Evolutionary conservation across 1,284 basidiomycete species (phyloP), one percentile per base, ranked within the genome.

Genomic region (Mrakiaceae sp.): DNA sequence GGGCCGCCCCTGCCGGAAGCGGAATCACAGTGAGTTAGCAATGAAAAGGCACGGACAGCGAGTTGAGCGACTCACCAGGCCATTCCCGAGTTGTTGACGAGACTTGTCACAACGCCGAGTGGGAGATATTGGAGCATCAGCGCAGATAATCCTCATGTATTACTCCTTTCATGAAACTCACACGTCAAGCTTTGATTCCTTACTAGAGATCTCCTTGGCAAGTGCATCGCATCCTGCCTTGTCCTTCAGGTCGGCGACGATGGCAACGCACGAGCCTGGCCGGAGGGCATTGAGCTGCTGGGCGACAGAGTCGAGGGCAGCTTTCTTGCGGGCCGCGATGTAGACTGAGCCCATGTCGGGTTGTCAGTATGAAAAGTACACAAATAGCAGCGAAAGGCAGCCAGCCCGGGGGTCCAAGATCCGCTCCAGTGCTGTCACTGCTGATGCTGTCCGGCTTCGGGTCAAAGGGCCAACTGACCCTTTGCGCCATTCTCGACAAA

Each of bases 261-360:
- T 80, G 71, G 88, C 88, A 47, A 85, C 77, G 43, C 84, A 86
- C 9, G 55, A 58, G 57, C 78, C 81, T 5, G 84, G 85, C 12
- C 53, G 54, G 5, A 62, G 48, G 43, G 11, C 60, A n/a, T 60
- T 67, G 40, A 67, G 49, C 42, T 61, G 51, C 11, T 67, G 67
- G 16, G 70, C 79, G 60, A 86, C 87, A 78, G 87, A 82, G 75
- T 88, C 82, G 66, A 93, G 80, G 69, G 87, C 84, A 42, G 79
- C 75, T 75, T 88, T 87, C 71, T 91, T 91, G 59, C 88, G 80
- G 3, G 87, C 86, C 9, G 90, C 90, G 70, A 93, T 91, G 76
- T 92, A 89, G 42, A 90, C 63, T 64, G 40, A 3, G 42, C 12
- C 27, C 6, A n/a, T 5, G 9, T 6, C 42, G 49, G 8, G 7